phyloP scores from a whole-genome alignment of 2,329 filamentous ascomycete species.

The Zymoseptoria ardabiliae region DNA sequence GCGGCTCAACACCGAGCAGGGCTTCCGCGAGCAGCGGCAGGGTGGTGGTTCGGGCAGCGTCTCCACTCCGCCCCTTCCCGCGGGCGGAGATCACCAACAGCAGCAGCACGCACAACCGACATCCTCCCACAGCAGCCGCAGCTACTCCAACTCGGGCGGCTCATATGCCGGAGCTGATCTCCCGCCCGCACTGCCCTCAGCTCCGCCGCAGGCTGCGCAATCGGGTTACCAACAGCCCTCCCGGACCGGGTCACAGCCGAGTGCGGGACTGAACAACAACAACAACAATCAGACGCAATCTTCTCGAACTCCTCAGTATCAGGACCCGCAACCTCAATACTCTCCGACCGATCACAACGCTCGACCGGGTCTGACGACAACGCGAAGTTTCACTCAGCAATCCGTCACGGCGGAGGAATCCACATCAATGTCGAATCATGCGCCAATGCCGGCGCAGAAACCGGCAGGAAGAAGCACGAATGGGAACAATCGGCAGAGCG shows the following conservation, averaged over 20 bases:
- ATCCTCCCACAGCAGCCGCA: neutral
- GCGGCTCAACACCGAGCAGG: conserved; percentile 33
- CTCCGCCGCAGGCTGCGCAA: conserved; percentile 24
- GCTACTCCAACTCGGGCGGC: conserved; percentile 2
- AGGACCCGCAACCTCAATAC: conserved; percentile 14
- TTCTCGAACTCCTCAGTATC: conserved; percentile 7
- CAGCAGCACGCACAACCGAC: conserved; percentile 9
- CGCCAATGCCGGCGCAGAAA: conserved; percentile 22
- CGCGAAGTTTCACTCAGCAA: conserved; percentile 26
- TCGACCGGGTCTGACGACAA: conserved; percentile 18
- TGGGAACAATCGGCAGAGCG: conserved; percentile 27
- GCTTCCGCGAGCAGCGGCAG: conserved; percentile 32
- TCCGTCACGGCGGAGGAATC: conserved; percentile 18
- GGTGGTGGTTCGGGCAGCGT: conserved; percentile 18
- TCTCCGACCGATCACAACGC: conserved; percentile 18
- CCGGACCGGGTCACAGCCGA: conserved; percentile 10
- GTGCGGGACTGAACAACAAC: conserved; percentile 22
- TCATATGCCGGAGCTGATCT: conserved; percentile 15
- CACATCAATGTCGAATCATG: conserved; percentile 29
- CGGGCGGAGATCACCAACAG: conserved; percentile 2
- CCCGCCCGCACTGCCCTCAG: conserved; percentile 20
- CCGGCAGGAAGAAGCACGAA: conserved; percentile 16
- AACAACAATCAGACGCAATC: conserved; percentile 11
- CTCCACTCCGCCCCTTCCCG: conserved; percentile 17
- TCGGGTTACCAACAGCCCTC: conserved; percentile 19